Base-by-base conservation (phyloP, 805 yeast genomes). In the Wickerhamiella azymoides region DNA sequence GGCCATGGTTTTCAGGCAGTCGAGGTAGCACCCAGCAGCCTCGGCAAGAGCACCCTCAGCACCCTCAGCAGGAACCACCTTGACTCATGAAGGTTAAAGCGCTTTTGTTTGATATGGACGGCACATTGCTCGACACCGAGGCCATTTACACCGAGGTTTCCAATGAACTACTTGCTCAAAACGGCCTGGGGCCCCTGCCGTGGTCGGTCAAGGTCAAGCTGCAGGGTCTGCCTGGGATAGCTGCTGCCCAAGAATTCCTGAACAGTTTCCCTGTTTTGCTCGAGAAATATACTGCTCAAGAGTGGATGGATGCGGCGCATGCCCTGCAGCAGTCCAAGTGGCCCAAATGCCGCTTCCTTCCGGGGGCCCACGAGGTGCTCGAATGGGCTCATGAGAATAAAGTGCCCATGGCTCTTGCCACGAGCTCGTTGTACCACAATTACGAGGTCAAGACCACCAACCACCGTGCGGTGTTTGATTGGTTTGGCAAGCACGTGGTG, bases 211-310 rank as follows among this genome's bases (percentile, higher is more conserved):
- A 92, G 63, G 70, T 85, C 50, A 72, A 80, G 52, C 65, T 92
- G 24, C 97, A 92, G 66, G 98, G 98, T 0, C 69, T 84, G 38
- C 96, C 97, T 1, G 96, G 94, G 0, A 72, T 77, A 1, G 80
- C 73, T 33, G 84, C 95, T 6, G 70, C 79, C 13, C 69, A 70
- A 45, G 67, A 72, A 35, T 71, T 88, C 40, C 69, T 92, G 43
- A 33, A 32, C 36, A 76, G 80, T 37, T 74, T 78, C 55, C 80
- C 84, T 55, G 71, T 74, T 7, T 62, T 89, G 40, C 24, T 21
- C 7, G 24, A 21, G 7, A 81, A 84, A 2, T 68, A 71, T 46
- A 73, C 86, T 0, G 74, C 80, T 0, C 83, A 80, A 36, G 83
- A 83, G 58, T 70, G 78, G 44, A 70, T 73, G 47, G 63, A 63